Evolutionary conservation across 129 eudicot genomes (phyloP), one percentile per base, ranked within the genome.

Genomic region (Centella asiatica): DNA sequence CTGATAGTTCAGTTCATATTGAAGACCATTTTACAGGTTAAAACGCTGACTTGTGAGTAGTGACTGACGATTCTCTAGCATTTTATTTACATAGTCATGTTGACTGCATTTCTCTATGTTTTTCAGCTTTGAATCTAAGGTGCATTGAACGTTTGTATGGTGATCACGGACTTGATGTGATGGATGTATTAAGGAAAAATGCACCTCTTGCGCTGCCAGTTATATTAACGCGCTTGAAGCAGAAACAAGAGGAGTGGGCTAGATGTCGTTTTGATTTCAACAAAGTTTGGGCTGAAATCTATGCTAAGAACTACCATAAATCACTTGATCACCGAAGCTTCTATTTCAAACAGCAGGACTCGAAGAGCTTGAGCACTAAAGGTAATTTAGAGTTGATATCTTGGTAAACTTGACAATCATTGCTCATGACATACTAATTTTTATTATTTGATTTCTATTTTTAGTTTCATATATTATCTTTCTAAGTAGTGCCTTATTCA

Each of bases 251-350:
- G 51, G 99, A 92, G 76, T 92, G 96, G 99, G 86, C 79, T 6
- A 82, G 86, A 75, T 87, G 99, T 59, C 99, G 95, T 46, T 77
- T 71, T 72, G 95, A 92, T 73, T 87, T 84, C 72, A 92, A 78
- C 61, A 92, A 92, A 69, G 84, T 87, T 45, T 92, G 99, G 99
- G 95, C 90, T 37, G 99, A 85, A 57, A 78, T 85, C 39, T 92
- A 84, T 76, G 81, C 96, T 4, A 92, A 92, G 77, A 92, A 92
- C 74, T 80, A 84, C 70, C 96, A 87, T 66, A 92, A 92, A 72
- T 87, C 99, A 60, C 99, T 92, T 37, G 99, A 87, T 74, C 96
- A 92, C 69, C 83, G 99, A 64, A 92, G 99, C 74, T 92, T 92
- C 65, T 92, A 92, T 78, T 87, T 87, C 76, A 92, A 92, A 81